A percentile compares a stretch with the other conserved stretches of the same genome.
These are phyloP conservation scores for Coemansia guatemalensis DNA, from an alignment of 192 early-diverging fungal genomes.

Conservation along the genomic window DNA sequence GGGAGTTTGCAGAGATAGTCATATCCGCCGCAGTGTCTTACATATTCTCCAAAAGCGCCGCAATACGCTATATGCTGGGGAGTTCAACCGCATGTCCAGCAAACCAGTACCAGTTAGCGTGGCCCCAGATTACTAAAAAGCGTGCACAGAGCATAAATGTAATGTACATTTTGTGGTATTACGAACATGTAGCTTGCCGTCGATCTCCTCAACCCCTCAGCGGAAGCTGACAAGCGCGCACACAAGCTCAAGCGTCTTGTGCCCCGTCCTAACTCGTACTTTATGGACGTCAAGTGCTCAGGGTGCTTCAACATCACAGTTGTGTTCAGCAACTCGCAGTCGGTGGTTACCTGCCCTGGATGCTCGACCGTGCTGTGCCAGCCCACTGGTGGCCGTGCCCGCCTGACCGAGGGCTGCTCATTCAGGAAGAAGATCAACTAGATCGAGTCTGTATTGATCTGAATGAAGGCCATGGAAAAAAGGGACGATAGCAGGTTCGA, in stretches of 20 bases:
- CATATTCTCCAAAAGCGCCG: too few relatives aligned
- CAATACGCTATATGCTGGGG: too few relatives aligned
- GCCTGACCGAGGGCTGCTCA: conserved; percentile 91
- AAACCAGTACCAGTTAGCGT: too few relatives aligned
- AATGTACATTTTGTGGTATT: not conserved
- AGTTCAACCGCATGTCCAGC: too few relatives aligned
- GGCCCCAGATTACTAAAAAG: too few relatives aligned
- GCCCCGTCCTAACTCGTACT: conserved; percentile 96
- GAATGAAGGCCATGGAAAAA: conserved; percentile 1
- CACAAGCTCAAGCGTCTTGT: conserved; percentile 98
- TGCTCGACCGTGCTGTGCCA: conserved; percentile 98
- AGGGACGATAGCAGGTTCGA: too few relatives aligned
- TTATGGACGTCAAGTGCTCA: conserved; percentile 98
- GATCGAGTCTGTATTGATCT: conserved; percentile 4
- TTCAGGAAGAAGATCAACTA: conserved; percentile 82
- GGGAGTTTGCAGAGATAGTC: too few relatives aligned
- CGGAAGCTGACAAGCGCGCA: conserved; percentile 68
- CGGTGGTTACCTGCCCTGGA: conserved; percentile 93
- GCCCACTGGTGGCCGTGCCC: conserved; percentile 98
- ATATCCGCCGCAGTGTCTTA: too few relatives aligned
- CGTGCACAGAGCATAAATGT: too few relatives aligned
- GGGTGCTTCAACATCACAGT: conserved; percentile 98
- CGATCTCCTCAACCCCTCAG: conserved; percentile 92
- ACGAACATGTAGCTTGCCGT: conserved; percentile 69
- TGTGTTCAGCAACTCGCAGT: conserved; percentile 99